These are phyloP conservation scores for Glycine soja DNA, from an alignment of 306 rosid species.

Conservation along the genomic window DNA sequence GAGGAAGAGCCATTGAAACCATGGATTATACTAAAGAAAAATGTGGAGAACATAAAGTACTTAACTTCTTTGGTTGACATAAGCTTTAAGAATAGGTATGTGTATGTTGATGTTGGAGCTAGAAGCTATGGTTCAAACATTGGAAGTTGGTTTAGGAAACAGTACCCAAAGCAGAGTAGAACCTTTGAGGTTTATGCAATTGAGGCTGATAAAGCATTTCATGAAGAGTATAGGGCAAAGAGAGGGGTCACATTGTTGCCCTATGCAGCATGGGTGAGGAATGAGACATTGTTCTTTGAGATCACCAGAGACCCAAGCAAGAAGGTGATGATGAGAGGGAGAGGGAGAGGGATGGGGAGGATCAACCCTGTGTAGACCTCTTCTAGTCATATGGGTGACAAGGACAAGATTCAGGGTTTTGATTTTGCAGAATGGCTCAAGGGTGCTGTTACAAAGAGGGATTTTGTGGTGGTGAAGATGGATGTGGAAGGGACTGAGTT, in stretches of 20 bases:
- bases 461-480: conserved; percentile 73
- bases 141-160: conserved; percentile 67
- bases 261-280: conserved; percentile 74
- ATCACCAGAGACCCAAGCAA: conserved; percentile 58
- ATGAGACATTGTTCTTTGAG: conserved; percentile 72
- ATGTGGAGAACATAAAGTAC: conserved; percentile 57
- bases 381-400: conserved; percentile 58
- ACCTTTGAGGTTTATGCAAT: conserved; percentile 65
- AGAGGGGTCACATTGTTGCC: conserved; percentile 60
- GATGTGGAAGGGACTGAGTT: conserved; percentile 77
- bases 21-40: conserved; percentile 56
- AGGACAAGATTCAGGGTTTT: conserved; percentile 60
- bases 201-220: conserved; percentile 64
- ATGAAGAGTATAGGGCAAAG: conserved; percentile 53
- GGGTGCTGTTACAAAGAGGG: conserved; percentile 47
- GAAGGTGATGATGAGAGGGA: conserved; percentile 45
- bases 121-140: conserved; percentile 62
- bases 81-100: conserved; percentile 62
- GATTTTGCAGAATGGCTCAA: conserved; percentile 68
- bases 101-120: conserved; percentile 70
- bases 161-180: conserved; percentile 66
- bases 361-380: conserved; percentile 60
- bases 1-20: conserved; percentile 60
- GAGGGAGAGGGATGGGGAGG: conserved; percentile 61
- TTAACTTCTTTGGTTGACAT: conserved; percentile 63